These are phyloP conservation scores for Vigna unguiculata DNA, from an alignment of 306 rosid genomes.

Conservation along the genomic window DNA sequence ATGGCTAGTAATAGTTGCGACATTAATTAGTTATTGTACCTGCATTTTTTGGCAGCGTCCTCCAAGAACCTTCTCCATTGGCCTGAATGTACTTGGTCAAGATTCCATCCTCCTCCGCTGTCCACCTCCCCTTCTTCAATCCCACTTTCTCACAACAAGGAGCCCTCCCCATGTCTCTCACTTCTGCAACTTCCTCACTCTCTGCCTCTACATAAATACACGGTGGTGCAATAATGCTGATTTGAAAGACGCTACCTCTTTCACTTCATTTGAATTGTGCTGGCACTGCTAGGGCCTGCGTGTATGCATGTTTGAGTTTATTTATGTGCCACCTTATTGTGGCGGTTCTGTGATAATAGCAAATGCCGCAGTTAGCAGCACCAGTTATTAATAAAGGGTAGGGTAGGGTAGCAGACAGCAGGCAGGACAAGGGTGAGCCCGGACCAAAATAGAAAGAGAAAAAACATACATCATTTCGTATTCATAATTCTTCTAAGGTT, in stretches of 20 bases:
- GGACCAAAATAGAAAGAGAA: neutral
- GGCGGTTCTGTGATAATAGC: neutral
- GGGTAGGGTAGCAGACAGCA: neutral
- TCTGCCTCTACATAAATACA: neutral
- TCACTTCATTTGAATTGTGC: neutral
- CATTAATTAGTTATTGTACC: constrained; percentile 48
- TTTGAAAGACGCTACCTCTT: neutral
- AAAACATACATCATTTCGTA: too few relatives aligned
- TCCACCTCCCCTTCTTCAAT: constrained; percentile 85
- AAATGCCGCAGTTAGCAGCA: neutral
- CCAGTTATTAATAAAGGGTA: neutral
- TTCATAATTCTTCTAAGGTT: too few relatives aligned
- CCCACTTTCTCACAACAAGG: constrained; percentile 95
- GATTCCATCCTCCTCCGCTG: constrained; percentile 74
- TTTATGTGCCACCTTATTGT: neutral
- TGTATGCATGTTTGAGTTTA: neutral
- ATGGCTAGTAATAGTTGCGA: neutral
- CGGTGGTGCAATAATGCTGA: neutral
- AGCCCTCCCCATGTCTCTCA: constrained; percentile 72
- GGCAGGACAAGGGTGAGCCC: neutral
- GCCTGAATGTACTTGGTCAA: constrained; percentile 61
- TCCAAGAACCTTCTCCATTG: constrained; percentile 95
- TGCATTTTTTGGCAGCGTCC: constrained; percentile 83
- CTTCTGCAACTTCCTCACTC: neutral
- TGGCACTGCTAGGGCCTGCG: neutral